A percentile compares a stretch with the other conserved stretches of the same genome.
phyloP scores from a whole-genome alignment of 1,284 basidiomycete genomes.

The Cryptococcus sp. region DNA sequence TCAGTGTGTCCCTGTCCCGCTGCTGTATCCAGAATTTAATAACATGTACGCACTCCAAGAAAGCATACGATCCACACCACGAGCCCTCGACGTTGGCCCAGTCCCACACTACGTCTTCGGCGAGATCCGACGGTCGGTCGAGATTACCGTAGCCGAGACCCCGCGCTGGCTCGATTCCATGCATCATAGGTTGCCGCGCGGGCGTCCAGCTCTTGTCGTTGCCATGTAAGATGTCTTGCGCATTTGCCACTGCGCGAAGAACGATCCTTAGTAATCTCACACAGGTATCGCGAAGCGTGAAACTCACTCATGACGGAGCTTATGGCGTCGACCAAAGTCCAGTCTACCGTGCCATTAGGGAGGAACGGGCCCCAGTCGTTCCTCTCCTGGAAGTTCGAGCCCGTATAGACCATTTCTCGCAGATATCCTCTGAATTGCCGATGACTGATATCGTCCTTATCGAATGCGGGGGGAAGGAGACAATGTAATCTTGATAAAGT shows the following conservation, averaged over 20 bases:
- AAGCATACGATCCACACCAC: conserved; percentile 50
- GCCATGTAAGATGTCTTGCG: conserved; percentile 26
- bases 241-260: conserved; percentile 33
- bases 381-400: conserved; percentile 25
- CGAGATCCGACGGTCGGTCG: conserved; percentile 24
- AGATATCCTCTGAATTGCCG: conserved; percentile 33
- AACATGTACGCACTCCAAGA: conserved; percentile 40
- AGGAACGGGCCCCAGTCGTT: conserved; percentile 46
- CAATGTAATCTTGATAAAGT: conserved; percentile 31
- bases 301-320: conserved; percentile 46
- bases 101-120: conserved; percentile 34
- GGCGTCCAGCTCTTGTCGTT: conserved; percentile 35
- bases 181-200: conserved; percentile 28
- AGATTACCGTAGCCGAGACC: conserved; percentile 34
- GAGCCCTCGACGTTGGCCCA: conserved; percentile 44
- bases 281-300: too few species aligned
- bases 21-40: not conserved
- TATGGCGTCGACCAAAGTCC: conserved; percentile 43
- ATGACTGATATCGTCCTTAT: conserved; percentile 20
- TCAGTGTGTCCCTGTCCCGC: not conserved
- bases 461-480: conserved; percentile 27
- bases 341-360: conserved; percentile 42
- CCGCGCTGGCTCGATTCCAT: conserved; percentile 33
- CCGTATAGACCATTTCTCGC: conserved; percentile 39
- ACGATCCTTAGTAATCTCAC: not conserved